Conservation (phyloP, 805 yeast species). For the Isabelozyma heimii region DNA sequence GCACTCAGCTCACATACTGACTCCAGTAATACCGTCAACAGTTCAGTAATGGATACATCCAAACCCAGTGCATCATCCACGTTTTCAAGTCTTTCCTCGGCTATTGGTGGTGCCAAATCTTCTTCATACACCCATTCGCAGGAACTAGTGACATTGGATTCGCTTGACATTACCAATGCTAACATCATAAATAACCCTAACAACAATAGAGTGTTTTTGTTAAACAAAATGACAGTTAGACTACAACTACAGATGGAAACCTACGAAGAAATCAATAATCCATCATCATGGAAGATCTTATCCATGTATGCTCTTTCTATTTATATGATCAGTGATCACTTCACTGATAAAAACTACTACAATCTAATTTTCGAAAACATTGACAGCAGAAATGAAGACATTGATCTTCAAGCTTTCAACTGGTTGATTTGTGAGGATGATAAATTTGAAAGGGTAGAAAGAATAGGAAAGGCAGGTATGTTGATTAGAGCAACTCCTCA, state of each 20-base stretch:
- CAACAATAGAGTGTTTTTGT: constrained; percentile 17
- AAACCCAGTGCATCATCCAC: constrained; percentile 23
- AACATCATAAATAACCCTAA: constrained; percentile 22
- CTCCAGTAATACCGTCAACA: constrained; percentile 28
- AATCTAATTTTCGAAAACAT: constrained; percentile 24
- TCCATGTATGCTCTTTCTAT: constrained; percentile 37
- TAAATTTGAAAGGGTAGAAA: constrained; percentile 25
- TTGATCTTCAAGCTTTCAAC: constrained; percentile 11
- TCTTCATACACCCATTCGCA: not conserved
- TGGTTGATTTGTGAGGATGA: constrained; percentile 35
- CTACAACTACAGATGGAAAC: constrained; percentile 35
- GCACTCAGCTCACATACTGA: constrained; percentile 9
- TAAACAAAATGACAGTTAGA: constrained; percentile 33
- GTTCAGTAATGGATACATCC: constrained; percentile 35
- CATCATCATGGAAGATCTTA: constrained; percentile 43
- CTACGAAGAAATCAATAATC: constrained; percentile 23
- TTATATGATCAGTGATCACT: constrained; percentile 24
- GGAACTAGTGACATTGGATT: constrained; percentile 13
- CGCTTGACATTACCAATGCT: constrained; percentile 16
- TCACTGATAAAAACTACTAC: constrained; percentile 21
- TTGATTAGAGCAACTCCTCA: constrained; percentile 28
- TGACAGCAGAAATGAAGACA: constrained; percentile 7
- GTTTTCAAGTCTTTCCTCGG: constrained; percentile 15
- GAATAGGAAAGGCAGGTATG: constrained; percentile 44
- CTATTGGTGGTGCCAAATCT: not conserved